A percentile compares a stretch with the other conserved stretches of the same genome.
These are phyloP conservation scores for Teratosphaeria gauchensis DNA, from an alignment of 2,329 filamentous ascomycete genomes.

Conservation along the genomic window DNA sequence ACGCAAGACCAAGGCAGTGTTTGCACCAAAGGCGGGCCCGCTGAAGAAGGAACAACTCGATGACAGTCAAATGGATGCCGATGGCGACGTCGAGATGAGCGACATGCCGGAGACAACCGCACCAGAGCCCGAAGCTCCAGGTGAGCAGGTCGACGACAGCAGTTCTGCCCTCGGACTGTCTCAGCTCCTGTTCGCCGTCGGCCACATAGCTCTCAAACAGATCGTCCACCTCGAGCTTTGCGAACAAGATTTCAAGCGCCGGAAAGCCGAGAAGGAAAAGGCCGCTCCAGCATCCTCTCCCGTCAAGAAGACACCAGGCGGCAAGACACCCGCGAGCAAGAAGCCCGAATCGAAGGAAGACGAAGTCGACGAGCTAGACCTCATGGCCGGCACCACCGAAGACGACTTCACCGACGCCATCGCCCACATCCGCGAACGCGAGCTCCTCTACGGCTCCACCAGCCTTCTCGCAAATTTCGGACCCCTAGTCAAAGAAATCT, in stretches of 20 bases:
- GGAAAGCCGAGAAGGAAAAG: slow-evolving; percentile 85
- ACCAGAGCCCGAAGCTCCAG: slow-evolving; percentile 10
- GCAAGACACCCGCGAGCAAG: slow-evolving; percentile 20
- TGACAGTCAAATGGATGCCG: slow-evolving; percentile 21
- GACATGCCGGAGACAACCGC: slow-evolving; percentile 22
- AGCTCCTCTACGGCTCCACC: slow-evolving; percentile 70
- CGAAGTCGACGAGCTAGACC: slow-evolving; percentile 81
- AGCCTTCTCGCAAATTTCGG: slow-evolving; percentile 87
- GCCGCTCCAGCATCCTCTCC: slow-evolving; percentile 28
- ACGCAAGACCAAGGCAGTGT: slow-evolving; percentile 77
- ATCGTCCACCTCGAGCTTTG: slow-evolving; percentile 98
- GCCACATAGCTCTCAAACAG: slow-evolving; percentile 95
- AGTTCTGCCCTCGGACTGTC: slow-evolving; percentile 60
- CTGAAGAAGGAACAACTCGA: slow-evolving; percentile 16
- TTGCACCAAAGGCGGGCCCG: slow-evolving; percentile 44
- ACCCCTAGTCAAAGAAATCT: slow-evolving; percentile 84
- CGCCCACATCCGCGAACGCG: slow-evolving; percentile 72
- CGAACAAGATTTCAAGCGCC: slow-evolving; percentile 92
- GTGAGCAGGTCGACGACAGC: background rate
- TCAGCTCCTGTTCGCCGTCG: slow-evolving; percentile 87
- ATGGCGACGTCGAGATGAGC: slow-evolving; percentile 29
- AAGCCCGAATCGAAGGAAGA: slow-evolving; percentile 43
- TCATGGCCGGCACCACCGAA: slow-evolving; percentile 93
- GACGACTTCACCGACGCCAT: slow-evolving; percentile 88
- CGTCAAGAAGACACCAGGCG: slow-evolving; percentile 25